A percentile compares a stretch with the other conserved stretches of the same genome.
These are phyloP conservation scores for Trametes versicolor DNA, from an alignment of 1,284 basidiomycete genomes.

Conservation along the genomic window DNA sequence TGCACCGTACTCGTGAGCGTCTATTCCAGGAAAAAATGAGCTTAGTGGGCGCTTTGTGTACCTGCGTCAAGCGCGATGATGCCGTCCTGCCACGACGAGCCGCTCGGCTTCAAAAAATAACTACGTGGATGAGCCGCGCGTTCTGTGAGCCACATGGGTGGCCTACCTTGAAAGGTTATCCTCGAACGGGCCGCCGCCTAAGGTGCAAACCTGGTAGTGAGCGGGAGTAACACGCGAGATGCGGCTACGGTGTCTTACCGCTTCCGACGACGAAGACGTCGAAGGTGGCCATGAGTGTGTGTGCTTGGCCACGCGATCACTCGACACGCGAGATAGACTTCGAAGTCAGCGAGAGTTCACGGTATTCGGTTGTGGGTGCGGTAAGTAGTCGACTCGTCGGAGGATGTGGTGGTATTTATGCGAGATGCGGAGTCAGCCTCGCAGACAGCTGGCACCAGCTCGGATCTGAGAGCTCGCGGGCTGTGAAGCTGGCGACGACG, in stretches of 20 bases:
- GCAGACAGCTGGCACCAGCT: constrained; percentile 18
- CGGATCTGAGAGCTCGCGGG: constrained; percentile 16
- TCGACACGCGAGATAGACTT: not conserved
- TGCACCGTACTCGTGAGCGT: not conserved
- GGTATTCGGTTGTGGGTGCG: not conserved
- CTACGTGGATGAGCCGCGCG: constrained; percentile 48
- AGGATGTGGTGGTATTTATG: not conserved
- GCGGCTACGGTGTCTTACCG: constrained; percentile 43
- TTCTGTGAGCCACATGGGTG: constrained; percentile 8
- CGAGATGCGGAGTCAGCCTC: constrained; percentile 7
- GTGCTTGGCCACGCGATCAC: not conserved
- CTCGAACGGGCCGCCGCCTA: constrained; percentile 77
- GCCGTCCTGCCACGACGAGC: constrained; percentile 70
- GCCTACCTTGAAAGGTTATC: constrained; percentile 77
- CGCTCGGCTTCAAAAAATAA: constrained; percentile 73
- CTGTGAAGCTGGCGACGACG: constrained; percentile 33
- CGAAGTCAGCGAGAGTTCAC: not conserved
- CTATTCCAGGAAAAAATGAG: not conserved
- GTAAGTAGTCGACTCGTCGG: not conserved
- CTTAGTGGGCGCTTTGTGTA: constrained; percentile 37
- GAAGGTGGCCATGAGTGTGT: constrained; percentile 57
- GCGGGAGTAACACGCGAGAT: not conserved
- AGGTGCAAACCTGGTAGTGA: not conserved
- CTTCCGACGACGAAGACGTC: constrained; percentile 79
- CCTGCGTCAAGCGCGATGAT: constrained; percentile 80